A percentile compares a stretch with the other conserved stretches of the same genome.
Conservation (phyloP, 2,329 filamentous ascomycete genomes). For the Colletotrichum sp. region DNA sequence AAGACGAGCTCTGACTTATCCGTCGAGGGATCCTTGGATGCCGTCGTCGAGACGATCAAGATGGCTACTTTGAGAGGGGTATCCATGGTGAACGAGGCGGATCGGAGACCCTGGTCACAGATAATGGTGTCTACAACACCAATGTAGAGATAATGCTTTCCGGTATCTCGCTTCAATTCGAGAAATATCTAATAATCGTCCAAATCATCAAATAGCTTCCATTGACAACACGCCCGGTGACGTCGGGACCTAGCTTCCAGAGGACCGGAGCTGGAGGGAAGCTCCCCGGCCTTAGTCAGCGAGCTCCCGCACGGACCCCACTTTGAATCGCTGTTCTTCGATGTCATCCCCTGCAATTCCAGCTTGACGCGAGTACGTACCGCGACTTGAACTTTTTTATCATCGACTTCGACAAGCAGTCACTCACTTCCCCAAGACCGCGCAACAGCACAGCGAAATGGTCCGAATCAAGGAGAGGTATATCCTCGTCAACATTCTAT, state of each 20-base stretch:
- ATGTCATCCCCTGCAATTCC: not conserved
- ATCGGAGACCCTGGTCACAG: not conserved
- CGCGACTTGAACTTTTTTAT: conserved; percentile 9
- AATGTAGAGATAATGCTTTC: not conserved
- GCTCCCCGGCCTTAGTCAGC: conserved; percentile 17
- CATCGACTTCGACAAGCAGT: not conserved
- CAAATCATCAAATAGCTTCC: not conserved
- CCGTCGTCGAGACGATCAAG: conserved; percentile 90
- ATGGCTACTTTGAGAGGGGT: conserved; percentile 72
- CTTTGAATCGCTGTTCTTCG: not conserved
- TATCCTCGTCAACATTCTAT: conserved; percentile 91
- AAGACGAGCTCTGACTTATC: conserved; percentile 76
- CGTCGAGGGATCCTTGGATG: conserved; percentile 75
- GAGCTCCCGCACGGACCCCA: not conserved
- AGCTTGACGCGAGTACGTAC: not conserved
- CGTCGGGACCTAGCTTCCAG: conserved; percentile 2
- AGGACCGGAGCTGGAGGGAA: not conserved
- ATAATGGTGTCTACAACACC: not conserved
- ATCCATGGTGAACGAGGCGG: conserved; percentile 32
- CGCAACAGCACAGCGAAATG: conserved; percentile 58
- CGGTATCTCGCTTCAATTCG: not conserved
- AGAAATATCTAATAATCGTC: not conserved
- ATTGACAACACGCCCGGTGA: not conserved
- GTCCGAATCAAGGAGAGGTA: conserved; percentile 97
- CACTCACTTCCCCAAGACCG: not conserved